A percentile compares a stretch with the other conserved stretches of the same genome.
Conservation (phyloP, 2,329 filamentous ascomycete species). For the Botrytis squamosa region DNA sequence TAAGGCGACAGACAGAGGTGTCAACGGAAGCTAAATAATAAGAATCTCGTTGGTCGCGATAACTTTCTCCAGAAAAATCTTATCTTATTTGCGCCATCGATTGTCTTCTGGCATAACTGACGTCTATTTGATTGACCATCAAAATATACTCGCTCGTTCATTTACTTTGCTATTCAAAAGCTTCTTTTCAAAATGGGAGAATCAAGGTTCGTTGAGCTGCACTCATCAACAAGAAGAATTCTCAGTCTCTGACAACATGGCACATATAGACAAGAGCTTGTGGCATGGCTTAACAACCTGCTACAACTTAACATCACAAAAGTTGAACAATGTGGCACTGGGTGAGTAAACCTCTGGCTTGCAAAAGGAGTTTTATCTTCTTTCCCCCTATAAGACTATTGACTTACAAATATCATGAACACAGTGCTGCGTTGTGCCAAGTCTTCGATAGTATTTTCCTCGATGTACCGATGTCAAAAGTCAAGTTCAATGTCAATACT, state of each 20-base stretch:
- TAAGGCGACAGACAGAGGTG: slow-evolving; percentile 16
- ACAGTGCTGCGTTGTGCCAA: slow-evolving; percentile 90
- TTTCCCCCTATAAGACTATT: slow-evolving; percentile 28
- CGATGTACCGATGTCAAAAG: slow-evolving; percentile 90
- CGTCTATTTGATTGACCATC: background rate
- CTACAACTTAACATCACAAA: slow-evolving; percentile 98
- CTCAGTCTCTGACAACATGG: slow-evolving; percentile 27
- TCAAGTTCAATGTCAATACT: slow-evolving; percentile 97
- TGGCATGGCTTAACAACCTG: slow-evolving; percentile 96
- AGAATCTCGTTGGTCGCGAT: slow-evolving; percentile 18
- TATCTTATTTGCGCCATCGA: background rate
- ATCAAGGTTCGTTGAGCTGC: slow-evolving; percentile 36
- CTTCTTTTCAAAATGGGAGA: slow-evolving; percentile 36
- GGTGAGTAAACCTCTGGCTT: slow-evolving; percentile 59
- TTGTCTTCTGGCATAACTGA: background rate
- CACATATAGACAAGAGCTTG: slow-evolving; percentile 78
- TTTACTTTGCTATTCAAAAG: slow-evolving; percentile 4
- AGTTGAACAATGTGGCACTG: slow-evolving; percentile 98
- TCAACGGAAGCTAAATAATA: slow-evolving; percentile 14
- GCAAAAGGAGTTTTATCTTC: slow-evolving; percentile 28
- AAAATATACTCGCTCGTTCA: background rate
- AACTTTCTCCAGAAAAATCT: slow-evolving; percentile 17
- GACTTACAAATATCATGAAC: slow-evolving; percentile 22
- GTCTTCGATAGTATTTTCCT: slow-evolving; percentile 97
- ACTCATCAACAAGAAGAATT: slow-evolving; percentile 17